Evolutionary conservation across 805 yeast species (phyloP).

Genomic region (Monosporozyma siamensis): DNA sequence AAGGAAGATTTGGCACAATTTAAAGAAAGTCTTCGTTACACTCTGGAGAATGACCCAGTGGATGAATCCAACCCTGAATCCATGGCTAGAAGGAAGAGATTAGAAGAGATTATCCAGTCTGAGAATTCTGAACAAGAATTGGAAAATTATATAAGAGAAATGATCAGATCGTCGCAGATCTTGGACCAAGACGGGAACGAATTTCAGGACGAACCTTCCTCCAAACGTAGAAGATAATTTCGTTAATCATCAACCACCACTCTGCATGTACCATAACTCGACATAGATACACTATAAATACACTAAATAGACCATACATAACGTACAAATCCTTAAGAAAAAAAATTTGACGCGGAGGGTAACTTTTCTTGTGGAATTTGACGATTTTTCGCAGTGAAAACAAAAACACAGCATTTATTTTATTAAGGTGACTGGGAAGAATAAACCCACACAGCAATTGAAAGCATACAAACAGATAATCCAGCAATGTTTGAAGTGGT

Average conservation of each 20-base stretch:
- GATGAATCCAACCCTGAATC: conserved; percentile 37
- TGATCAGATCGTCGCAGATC: conserved; percentile 48
- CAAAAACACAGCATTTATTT: too few species aligned
- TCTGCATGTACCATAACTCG: neutral
- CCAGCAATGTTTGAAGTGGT: conserved; percentile 4
- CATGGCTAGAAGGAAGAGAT: conserved; percentile 47
- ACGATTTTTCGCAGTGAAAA: too few species aligned
- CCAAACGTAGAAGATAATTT: conserved; percentile 8
- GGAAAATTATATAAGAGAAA: conserved; percentile 54
- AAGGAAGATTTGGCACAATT: conserved; percentile 25
- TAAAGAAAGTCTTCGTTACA: conserved; percentile 44
- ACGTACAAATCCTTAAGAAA: too few species aligned
- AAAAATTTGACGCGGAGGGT: too few species aligned
- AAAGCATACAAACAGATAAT: neutral
- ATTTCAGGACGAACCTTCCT: conserved; percentile 18
- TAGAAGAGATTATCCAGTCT: conserved; percentile 65
- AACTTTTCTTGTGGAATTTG: neutral
- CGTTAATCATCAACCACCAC: neutral
- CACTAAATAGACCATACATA: too few species aligned
- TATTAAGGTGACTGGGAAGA: too few species aligned
- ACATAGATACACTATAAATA: too few species aligned
- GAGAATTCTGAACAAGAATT: conserved; percentile 76
- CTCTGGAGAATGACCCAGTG: conserved; percentile 39
- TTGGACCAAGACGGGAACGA: conserved; percentile 6
- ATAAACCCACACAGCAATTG: too few species aligned